phyloP scores from a whole-genome alignment of 257 asterid genomes.

The Mitragyna speciosa region DNA sequence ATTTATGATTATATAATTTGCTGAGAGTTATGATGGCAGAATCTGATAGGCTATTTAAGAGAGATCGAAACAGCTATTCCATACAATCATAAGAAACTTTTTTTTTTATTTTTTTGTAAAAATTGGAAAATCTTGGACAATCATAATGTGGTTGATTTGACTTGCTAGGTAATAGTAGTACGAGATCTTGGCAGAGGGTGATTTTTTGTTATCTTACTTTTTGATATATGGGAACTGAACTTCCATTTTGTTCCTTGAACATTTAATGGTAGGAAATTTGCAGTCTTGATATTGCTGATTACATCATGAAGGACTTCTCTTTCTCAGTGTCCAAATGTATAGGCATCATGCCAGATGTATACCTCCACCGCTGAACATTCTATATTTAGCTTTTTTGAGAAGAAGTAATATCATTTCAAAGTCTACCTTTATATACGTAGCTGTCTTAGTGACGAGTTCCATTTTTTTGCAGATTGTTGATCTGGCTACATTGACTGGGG shows the following conservation, averaged over 20 bases:
- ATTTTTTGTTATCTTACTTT: neutral
- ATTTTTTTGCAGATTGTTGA: constrained; percentile 67
- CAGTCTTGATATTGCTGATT: neutral
- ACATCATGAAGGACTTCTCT: neutral
- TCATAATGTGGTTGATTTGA: neutral
- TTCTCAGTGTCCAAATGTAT: neutral
- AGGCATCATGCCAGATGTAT: neutral
- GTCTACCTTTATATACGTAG: neutral
- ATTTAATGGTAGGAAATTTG: neutral
- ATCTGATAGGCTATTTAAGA: neutral
- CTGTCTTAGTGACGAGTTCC: constrained; percentile 12
- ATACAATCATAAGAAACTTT: neutral
- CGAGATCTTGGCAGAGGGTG: neutral
- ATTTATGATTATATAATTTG: neutral
- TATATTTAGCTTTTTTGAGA: neutral
- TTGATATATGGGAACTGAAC: neutral
- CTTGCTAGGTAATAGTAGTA: neutral
- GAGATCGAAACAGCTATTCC: neutral
- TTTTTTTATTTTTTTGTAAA: neutral
- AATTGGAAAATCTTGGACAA: neutral
- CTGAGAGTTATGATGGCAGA: neutral
- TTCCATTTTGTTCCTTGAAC: neutral
- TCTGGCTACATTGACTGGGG: constrained; percentile 92
- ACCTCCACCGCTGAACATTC: neutral
- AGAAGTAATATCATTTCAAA: neutral